These are phyloP conservation scores for Amoebophrya sp. DNA, from an alignment of 169 alveolate species.

Conservation along the genomic window DNA sequence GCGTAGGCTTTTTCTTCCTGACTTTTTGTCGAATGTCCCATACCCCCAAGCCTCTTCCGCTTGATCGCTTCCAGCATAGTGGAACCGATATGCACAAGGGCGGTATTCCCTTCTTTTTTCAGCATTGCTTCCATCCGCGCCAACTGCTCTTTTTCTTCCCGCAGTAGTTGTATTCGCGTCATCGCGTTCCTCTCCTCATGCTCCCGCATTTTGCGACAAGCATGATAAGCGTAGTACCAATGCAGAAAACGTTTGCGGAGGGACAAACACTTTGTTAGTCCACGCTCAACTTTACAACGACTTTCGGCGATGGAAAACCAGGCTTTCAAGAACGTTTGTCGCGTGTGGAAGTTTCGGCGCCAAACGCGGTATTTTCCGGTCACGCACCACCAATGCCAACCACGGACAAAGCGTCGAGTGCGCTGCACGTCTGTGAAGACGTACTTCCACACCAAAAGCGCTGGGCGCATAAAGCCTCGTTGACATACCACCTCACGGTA, in stretches of 20 bases:
- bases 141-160: no score
- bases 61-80: no score
- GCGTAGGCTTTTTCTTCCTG: no score
- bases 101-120: no score
- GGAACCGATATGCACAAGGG: no score
- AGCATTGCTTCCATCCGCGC: no score
- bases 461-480: background rate
- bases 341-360: background rate
- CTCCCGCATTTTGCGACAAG: background rate
- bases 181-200: background rate
- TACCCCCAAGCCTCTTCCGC: no score
- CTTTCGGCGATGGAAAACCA: background rate
- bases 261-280: no score
- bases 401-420: background rate
- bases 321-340: background rate
- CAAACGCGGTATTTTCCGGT: background rate
- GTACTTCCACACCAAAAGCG: background rate
- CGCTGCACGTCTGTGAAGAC: background rate
- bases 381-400: background rate
- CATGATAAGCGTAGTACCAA: background rate
- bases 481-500: background rate
- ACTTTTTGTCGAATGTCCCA: no score
- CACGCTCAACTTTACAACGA: background rate
- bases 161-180: no score
- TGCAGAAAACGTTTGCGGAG: no score